Evolutionary conservation across 306 rosid species (phyloP).

Genomic region (Acacia crassicarpa): DNA sequence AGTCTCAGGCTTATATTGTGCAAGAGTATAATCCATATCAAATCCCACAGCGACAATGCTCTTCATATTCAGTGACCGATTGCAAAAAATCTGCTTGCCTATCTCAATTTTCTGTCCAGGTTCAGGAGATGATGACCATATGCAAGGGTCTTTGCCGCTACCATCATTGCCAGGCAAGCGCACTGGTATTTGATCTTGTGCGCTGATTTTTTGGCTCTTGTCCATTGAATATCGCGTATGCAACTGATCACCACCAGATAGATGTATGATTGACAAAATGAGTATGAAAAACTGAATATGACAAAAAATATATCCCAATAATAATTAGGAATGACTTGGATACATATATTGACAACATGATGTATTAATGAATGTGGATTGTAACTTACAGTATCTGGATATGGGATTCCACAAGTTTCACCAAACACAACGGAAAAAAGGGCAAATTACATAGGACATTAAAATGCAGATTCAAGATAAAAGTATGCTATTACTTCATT

Average conservation of each 20-base stretch:
- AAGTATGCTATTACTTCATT: neutral
- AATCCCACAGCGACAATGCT: constrained; percentile 92
- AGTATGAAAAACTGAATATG: neutral
- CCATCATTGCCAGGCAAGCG: constrained; percentile 24
- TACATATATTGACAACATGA: neutral
- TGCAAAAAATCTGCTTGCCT: constrained; percentile 89
- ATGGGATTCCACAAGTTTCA: neutral
- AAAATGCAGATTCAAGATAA: neutral
- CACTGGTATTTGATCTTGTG: constrained; percentile 34
- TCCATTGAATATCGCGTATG: constrained; percentile 48
- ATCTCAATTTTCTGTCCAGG: constrained; percentile 59
- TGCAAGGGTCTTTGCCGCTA: constrained; percentile 42
- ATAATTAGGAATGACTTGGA: neutral
- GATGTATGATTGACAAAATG: neutral
- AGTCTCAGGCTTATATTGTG: constrained; percentile 98
- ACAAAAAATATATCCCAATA: neutral
- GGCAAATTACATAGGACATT: neutral
- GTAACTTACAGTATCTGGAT: neutral
- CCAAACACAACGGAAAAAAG: neutral
- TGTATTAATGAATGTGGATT: neutral
- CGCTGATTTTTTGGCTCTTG: constrained; percentile 28
- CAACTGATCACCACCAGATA: constrained; percentile 42
- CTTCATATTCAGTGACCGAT: constrained; percentile 93
- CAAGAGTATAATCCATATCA: constrained; percentile 98
- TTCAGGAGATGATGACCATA: constrained; percentile 73